These are phyloP conservation scores for Epichloe baconii DNA, from an alignment of 2,329 filamentous ascomycete species.

Conservation along the genomic window DNA sequence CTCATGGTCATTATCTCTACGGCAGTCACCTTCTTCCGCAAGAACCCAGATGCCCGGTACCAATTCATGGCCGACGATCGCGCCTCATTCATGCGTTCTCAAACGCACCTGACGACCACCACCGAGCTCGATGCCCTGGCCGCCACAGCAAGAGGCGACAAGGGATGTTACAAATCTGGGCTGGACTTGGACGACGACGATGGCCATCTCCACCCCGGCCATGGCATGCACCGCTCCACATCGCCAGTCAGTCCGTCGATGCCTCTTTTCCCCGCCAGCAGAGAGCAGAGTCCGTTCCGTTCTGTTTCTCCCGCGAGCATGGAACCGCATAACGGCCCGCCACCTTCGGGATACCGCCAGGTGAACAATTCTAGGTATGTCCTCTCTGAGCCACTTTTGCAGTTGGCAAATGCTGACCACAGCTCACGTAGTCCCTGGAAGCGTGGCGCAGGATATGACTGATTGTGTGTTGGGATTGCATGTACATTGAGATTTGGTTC, in stretches of 20 bases:
- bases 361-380: constrained; percentile 29
- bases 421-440: constrained; percentile 26
- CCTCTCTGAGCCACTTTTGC: not conserved
- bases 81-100: constrained; percentile 92
- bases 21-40: constrained; percentile 61
- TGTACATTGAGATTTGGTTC: not conserved
- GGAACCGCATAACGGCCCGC: not conserved
- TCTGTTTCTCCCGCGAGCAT: constrained; percentile 22
- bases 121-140: constrained; percentile 84
- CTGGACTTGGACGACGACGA: constrained; percentile 30
- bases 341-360: constrained; percentile 16
- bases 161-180: constrained; percentile 19
- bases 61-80: constrained; percentile 92
- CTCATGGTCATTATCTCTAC: constrained; percentile 56
- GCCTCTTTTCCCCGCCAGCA: constrained; percentile 28
- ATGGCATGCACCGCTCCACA: constrained; percentile 8
- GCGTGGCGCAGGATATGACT: constrained; percentile 31
- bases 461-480: constrained; percentile 6
- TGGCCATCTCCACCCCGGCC: constrained; percentile 25
- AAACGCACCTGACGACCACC: constrained; percentile 59
- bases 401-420: not conserved
- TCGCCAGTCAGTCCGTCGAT: constrained; percentile 30
- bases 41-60: constrained; percentile 87
- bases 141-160: constrained; percentile 75
- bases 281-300: constrained; percentile 24